These are phyloP conservation scores for Cryptococcus sp. DNA, from an alignment of 1,284 basidiomycete genomes.

Conservation along the genomic window DNA sequence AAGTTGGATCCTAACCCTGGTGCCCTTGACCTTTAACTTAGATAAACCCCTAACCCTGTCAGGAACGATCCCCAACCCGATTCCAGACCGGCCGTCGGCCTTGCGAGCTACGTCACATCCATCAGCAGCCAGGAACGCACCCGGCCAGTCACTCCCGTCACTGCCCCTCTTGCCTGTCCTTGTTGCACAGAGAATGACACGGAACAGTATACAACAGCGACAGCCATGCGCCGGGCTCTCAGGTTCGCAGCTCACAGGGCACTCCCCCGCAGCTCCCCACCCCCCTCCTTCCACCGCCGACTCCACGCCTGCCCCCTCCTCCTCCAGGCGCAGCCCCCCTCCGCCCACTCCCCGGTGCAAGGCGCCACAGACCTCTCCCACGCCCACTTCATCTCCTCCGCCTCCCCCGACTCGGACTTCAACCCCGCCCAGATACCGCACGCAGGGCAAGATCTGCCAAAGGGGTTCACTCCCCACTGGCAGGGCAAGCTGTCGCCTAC, in stretches of 20 bases:
- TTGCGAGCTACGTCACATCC: too few species aligned
- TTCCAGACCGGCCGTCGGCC: too few species aligned
- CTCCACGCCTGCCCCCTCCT: background rate
- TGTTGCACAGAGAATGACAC: too few species aligned
- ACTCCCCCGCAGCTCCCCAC: background rate
- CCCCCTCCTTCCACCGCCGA: background rate
- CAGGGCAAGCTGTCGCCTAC: slow-evolving; percentile 62
- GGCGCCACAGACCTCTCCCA: slow-evolving; percentile 37
- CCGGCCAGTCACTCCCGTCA: too few species aligned
- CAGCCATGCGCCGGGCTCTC: background rate
- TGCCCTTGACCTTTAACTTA: too few species aligned
- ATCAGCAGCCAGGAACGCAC: too few species aligned
- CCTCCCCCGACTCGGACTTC: slow-evolving; percentile 33
- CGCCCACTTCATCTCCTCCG: slow-evolving; percentile 31
- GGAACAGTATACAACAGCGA: too few species aligned
- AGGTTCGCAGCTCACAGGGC: background rate
- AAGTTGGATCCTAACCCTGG: too few species aligned
- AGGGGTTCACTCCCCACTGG: slow-evolving; percentile 1
- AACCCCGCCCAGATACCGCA: slow-evolving; percentile 28
- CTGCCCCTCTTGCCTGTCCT: too few species aligned
- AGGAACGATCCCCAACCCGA: too few species aligned
- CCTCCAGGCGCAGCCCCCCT: background rate
- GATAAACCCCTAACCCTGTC: too few species aligned
- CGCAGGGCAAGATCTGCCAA: slow-evolving; percentile 18
- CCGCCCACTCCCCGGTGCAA: slow-evolving; percentile 12